A percentile compares a stretch with the other conserved stretches of the same genome.
Evolutionary conservation across 2,329 filamentous ascomycete genomes (phyloP).

Genomic region (Daldinia eschscholtzii): DNA sequence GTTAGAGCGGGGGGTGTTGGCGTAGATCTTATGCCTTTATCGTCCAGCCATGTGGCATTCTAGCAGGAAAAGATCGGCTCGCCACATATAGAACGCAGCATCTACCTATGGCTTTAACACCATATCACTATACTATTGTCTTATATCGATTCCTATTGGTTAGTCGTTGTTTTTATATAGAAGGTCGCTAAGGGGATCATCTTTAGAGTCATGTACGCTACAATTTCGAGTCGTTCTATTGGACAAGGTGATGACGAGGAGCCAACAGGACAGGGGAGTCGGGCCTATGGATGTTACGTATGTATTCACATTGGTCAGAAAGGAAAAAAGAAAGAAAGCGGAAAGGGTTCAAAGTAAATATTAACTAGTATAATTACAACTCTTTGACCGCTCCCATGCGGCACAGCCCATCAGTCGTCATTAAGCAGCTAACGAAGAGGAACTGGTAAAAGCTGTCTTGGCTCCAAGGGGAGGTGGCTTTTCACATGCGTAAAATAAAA

Average conservation of each 20-base stretch:
- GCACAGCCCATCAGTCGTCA: slow-evolving; percentile 27
- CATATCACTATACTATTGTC: slow-evolving; percentile 2
- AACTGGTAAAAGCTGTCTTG: slow-evolving; percentile 18
- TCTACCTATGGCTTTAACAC: neutral
- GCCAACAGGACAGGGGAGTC: slow-evolving; percentile 4
- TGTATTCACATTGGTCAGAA: neutral
- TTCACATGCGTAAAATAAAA: slow-evolving; percentile 33
- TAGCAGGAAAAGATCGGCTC: slow-evolving; percentile 31
- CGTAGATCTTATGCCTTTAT: slow-evolving; percentile 30
- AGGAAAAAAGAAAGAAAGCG: neutral
- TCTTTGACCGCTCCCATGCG: slow-evolving; percentile 14
- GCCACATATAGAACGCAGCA: slow-evolving; percentile 2
- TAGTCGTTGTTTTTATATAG: neutral
- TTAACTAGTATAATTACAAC: neutral
- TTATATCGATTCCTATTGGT: neutral
- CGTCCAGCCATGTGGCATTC: slow-evolving; percentile 36
- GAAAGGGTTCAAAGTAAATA: neutral
- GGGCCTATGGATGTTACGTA: slow-evolving; percentile 8
- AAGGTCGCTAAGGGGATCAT: slow-evolving; percentile 7
- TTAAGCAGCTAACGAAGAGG: slow-evolving; percentile 24
- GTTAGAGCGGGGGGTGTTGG: slow-evolving; percentile 4
- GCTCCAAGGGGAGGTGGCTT: slow-evolving; percentile 20
- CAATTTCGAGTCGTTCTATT: neutral
- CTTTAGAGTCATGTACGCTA: neutral
- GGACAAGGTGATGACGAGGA: neutral